Base-by-base conservation (phyloP, 2,329 filamentous ascomycete species). In the Cercospora zeae-maydis region DNA sequence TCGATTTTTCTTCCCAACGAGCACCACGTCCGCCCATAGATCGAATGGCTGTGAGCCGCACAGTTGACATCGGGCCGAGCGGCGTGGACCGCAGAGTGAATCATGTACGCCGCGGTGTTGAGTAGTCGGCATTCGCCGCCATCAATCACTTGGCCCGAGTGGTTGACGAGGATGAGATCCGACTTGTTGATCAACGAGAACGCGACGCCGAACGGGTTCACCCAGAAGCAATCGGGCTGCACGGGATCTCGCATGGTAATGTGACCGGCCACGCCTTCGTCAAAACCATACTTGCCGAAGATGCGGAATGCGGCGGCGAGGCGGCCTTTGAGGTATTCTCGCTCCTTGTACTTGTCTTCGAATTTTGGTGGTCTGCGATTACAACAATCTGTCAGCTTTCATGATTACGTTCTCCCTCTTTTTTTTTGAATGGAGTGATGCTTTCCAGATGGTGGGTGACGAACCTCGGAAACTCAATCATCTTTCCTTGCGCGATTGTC, bases 51-150 rank as follows among this genome's bases (percentile, higher is more conserved):
- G 66, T 82, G 80, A 34, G 76, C 78, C 0, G 78, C 80, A 27
- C 78, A 79, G 49, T 76, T 72, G 6, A 82, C 73, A 60, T 82
- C 79, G 3, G 80, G 80, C 10, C 80, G 72, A 1, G 74, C 74
- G 11, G 73, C 61, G 62, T 79, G 78, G 51, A 79, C 74, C 1
- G 76, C 76, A 4, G 71, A 70, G 66, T 82, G 80, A 54, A 82
- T 82, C 70, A 78, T 78, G 67, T 79, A 81, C 0, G 77, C 80
- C 0, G 80, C 79, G 0, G 75, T 75, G 64, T 82, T 81, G 37
- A 81, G 72, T 8, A 76, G 67, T 13, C 74, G 72, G 60, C 72
- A 68, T 24, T 74, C 70, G 21, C 76, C 77, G 8, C 78, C 79
- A 30, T 76, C 77, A 39, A 81, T 74, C 19, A 80, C 75, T 42